Base-by-base conservation (phyloP, 352 stramenopile genomes). In the Phytophthora constricta region DNA sequence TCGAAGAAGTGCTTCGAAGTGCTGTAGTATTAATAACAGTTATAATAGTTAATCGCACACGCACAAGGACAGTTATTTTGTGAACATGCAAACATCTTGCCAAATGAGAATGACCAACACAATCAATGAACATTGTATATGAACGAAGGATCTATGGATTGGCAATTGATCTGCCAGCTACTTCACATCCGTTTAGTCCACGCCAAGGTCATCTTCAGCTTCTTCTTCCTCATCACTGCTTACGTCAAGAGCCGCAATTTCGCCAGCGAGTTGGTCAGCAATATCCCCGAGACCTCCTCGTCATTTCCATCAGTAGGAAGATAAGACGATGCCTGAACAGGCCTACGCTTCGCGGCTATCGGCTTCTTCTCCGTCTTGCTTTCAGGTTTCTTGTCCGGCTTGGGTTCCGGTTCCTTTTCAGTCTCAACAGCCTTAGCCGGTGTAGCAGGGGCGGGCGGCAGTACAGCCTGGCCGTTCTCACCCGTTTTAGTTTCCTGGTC, bases 171-270 rank as follows among this genome's bases (percentile, higher is more conserved):
- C n/a, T 27, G 60, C 25, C 22, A 43, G 37, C 2, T 19, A 41
- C 22, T 55, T 47, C 17, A 31, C n/a, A n/a, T n/a, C n/a, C n/a
- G 23, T 68, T 70, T 84, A 88, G 61, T 90, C 77, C 25, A 90
- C 74, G 14, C 76, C 81, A 10, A 81, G 52, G 19, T 77, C 65
- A 11, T 76, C 70, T 19, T 86, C 75, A n/a, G 75, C 65, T 8
- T 76, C 70, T 22, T 86, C 75, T 5, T 87, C 69, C 33, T 89
- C 64, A 55, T 94, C 86, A 27, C 86, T 96, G 60, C 86, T 94
- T n/a, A 96, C 87, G 43, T 96, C 87, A 16, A 96, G 58, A 26
- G 77, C 76, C 39, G 70, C 77, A 62, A 93, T 92, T 61, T 94
- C 87, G 52, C 79, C 79, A 17, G 83, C 72, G 25, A 96, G 62